Percentiles rank a stretch among this genome's conserved stretches.
Conservation (phyloP, 495 filamentous ascomycete species). For the Massariosphaeria phaeospora region DNA sequence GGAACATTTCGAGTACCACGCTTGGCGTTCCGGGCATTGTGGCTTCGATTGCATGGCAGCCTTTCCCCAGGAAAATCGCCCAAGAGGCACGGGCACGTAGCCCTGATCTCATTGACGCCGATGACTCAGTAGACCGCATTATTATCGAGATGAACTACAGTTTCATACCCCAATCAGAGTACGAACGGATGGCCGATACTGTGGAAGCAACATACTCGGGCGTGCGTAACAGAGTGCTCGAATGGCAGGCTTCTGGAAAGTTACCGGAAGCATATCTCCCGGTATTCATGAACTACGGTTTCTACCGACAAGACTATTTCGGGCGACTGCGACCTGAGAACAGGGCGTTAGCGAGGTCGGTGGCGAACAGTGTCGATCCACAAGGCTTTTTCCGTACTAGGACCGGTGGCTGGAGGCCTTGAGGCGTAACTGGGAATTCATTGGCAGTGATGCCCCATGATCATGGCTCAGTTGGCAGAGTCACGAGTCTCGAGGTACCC, state of each 20-base stretch:
- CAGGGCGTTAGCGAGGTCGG: conserved; percentile 40
- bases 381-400: conserved; percentile 53
- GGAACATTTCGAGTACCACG: conserved; percentile 40
- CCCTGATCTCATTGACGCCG: conserved; percentile 20
- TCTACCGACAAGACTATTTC: conserved; percentile 56
- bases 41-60: conserved; percentile 54
- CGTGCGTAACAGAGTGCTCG: conserved; percentile 29
- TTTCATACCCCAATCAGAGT: conserved; percentile 6
- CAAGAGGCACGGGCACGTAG: conserved; percentile 1
- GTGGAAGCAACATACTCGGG: conserved; percentile 36
- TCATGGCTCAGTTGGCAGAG: too few species aligned
- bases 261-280: conserved; percentile 53
- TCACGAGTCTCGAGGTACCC: too few species aligned
- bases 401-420: conserved; percentile 51
- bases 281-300: conserved; percentile 59
- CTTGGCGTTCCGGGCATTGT: conserved; percentile 47
- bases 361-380: conserved; percentile 52
- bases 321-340: conserved; percentile 47
- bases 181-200: conserved; percentile 36
- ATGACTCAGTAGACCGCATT: conserved; percentile 16
- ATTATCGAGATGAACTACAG: conserved; percentile 27
- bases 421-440: too few species aligned
- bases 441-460: too few species aligned
- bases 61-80: conserved; percentile 48
- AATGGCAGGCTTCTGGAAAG: conserved; percentile 23